A percentile compares a stretch with the other conserved stretches of the same genome.
Evolutionary conservation across 257 asterid genomes (phyloP).

Genomic region (Solanum chiquidenum): DNA sequence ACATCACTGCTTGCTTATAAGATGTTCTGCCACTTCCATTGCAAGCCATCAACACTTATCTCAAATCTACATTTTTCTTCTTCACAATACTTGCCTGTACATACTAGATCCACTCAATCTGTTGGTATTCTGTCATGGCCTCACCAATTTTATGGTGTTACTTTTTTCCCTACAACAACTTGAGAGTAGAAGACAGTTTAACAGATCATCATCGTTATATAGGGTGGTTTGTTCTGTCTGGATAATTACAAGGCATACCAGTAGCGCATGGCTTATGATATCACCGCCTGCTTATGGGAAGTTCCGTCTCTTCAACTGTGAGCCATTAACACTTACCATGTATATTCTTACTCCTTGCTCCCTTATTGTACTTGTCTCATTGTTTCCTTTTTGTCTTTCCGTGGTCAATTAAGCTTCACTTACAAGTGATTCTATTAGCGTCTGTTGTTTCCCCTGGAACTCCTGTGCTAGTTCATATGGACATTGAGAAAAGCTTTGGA

Average conservation of each 20-base stretch:
- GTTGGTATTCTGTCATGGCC: not conserved
- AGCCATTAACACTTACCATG: too few relatives aligned
- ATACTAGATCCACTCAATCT: not conserved
- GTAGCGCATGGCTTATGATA: too few relatives aligned
- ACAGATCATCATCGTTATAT: not conserved
- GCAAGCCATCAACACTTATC: not conserved
- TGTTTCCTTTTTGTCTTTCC: not conserved
- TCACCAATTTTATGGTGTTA: not conserved
- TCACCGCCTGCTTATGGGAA: too few relatives aligned
- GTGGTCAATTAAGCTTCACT: not conserved
- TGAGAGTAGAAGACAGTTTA: not conserved
- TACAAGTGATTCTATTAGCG: not conserved
- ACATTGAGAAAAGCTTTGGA: too few relatives aligned
- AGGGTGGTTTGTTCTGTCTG: too few relatives aligned
- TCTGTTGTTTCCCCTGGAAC: not conserved
- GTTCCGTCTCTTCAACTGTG: too few relatives aligned
- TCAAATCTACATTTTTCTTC: not conserved
- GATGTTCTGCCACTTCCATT: not conserved
- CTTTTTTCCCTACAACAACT: not conserved
- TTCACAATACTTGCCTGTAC: not conserved
- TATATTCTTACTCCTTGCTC: too few relatives aligned
- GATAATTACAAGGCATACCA: too few relatives aligned
- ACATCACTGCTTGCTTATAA: not conserved
- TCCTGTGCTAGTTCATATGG: not conserved
- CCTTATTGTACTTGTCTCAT: not conserved